Evolutionary conservation across 2,329 filamentous ascomycete species (phyloP), one percentile per base, ranked within the genome.

Genomic region (Furcasterigmium sp.): DNA sequence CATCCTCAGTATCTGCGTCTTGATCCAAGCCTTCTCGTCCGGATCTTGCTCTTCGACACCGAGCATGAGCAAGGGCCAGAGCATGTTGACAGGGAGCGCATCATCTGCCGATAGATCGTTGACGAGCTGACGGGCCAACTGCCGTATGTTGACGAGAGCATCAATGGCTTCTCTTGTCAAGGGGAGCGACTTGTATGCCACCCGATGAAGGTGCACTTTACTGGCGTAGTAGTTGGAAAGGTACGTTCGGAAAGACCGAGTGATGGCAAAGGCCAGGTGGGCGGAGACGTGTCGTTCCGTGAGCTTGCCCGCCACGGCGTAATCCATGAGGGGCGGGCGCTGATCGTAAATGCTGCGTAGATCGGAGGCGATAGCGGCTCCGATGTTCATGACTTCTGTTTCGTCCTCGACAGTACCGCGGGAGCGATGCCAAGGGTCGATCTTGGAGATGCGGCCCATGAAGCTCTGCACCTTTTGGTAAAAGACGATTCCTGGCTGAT

Each of bases 381-480:
- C 76, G 37, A 75, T 65, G 25, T 68, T 68, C 73, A 79, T 78
- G 2, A 78, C 74, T 44, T 80, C 75, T 2, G 71, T 77, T 57
- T 79, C 74, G 51, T 79, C 76, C 39, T 76, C 68, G 9, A 79
- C 75, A 0, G 74, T 79, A 5, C 75, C 75, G 8, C 75, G 67
- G 19, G 67, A 68, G 10, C 75, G 68, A 53, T 79, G 75, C 72
- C 73, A 78, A 1, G 68, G 74, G 43, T 78, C 74, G 42, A 79
- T 78, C 43, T 71, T 68, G 7, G 75, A 73, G 38, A 79, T 77
- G 5, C 73, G 65, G 3, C 75, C 75, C 61, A 77, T 76, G 52
- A 78, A 77, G 26, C 69, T 73, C 52, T 76, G 75, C 0, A 78
- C 72, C 46, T 77, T 75, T 43, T 79, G 75, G 49, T 75, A 80